These are phyloP conservation scores for Astrothelium subdiscretum DNA, from an alignment of 495 filamentous ascomycete species.

Conservation along the genomic window DNA sequence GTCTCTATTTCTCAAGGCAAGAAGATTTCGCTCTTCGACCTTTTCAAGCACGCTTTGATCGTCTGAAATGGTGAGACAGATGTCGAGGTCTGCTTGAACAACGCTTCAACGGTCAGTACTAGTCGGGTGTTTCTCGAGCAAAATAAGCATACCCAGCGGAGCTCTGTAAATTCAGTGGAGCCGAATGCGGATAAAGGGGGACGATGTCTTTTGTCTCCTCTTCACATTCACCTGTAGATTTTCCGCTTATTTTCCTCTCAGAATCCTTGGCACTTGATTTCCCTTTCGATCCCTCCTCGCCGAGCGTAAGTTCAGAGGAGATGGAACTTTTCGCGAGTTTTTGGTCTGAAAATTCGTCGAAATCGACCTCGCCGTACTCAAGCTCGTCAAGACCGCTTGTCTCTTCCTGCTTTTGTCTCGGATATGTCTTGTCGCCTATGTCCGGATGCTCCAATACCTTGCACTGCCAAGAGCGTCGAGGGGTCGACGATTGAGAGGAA, in stretches of 20 bases:
- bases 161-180: background rate
- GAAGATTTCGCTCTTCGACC: background rate
- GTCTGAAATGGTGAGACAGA: background rate
- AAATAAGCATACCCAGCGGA: background rate
- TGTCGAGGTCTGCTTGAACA: background rate
- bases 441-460: background rate
- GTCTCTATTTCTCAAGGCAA: background rate
- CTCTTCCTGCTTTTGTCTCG: background rate
- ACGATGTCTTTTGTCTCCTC: background rate
- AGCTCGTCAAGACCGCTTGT: background rate
- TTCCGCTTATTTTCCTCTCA: background rate
- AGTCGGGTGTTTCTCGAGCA: background rate
- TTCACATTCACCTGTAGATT: background rate
- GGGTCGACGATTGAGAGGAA: background rate
- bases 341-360: background rate
- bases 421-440: background rate
- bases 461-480: background rate
- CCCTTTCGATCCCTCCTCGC: background rate
- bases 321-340: background rate
- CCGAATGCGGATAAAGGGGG: background rate
- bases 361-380: background rate
- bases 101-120: background rate
- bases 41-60: background rate
- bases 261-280: background rate
- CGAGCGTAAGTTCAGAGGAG: background rate